A percentile compares a stretch with the other conserved stretches of the same genome.
These are phyloP conservation scores for Pseudonectria buxi DNA, from an alignment of 2,329 filamentous ascomycete species.

Conservation along the genomic window DNA sequence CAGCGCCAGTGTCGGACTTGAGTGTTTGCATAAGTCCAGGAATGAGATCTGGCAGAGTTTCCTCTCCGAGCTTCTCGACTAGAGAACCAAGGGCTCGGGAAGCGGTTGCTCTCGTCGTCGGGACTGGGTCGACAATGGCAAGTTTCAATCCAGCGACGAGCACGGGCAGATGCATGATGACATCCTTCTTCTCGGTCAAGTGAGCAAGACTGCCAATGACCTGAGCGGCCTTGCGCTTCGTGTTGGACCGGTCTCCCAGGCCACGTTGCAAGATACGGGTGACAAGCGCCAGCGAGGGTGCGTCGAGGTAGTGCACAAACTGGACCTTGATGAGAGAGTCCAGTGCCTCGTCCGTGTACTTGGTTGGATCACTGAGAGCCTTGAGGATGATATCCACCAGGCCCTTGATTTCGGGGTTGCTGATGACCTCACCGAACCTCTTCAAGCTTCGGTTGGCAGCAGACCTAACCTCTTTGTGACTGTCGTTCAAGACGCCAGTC, in stretches of 20 bases:
- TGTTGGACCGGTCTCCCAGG: slow-evolving; percentile 81
- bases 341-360: slow-evolving; percentile 90
- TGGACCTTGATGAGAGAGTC: slow-evolving; percentile 96
- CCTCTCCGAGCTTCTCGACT: slow-evolving; percentile 97
- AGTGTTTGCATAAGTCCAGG: slow-evolving; percentile 96
- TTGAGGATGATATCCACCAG: slow-evolving; percentile 89
- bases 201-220: slow-evolving; percentile 98
- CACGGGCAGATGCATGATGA: slow-evolving; percentile 83
- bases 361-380: slow-evolving; percentile 93
- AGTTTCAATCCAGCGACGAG: slow-evolving; percentile 83
- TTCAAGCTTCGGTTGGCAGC: slow-evolving; percentile 95
- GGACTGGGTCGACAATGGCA: slow-evolving; percentile 91
- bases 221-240: slow-evolving; percentile 92
- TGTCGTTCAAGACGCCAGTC: slow-evolving; percentile 91
- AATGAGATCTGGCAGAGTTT: slow-evolving; percentile 92
- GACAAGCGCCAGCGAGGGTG: slow-evolving; percentile 88
- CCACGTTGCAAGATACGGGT: slow-evolving; percentile 94
- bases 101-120: slow-evolving; percentile 89
- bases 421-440: slow-evolving; percentile 97
- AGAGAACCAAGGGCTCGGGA: slow-evolving; percentile 92
- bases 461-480: slow-evolving; percentile 89
- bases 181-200: slow-evolving; percentile 91
- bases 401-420: slow-evolving; percentile 92
- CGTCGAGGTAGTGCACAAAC: slow-evolving; percentile 97
- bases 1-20: slow-evolving; percentile 93